Evolutionary conservation across 1,284 basidiomycete species (phyloP).

Genomic region (Boletus austroedulis): DNA sequence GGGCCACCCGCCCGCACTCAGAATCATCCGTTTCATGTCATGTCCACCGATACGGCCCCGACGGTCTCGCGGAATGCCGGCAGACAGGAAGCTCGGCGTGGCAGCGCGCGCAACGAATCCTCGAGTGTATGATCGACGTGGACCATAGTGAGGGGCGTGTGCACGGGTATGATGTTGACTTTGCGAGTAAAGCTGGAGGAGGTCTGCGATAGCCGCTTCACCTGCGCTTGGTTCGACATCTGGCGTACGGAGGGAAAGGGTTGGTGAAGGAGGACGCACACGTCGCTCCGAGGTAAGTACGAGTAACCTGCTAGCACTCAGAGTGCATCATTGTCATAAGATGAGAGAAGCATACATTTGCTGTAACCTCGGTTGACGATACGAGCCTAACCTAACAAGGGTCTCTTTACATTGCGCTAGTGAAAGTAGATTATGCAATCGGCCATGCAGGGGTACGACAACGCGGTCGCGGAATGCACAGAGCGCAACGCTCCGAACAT

Average conservation of each 20-base stretch:
- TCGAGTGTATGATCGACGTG: slow-evolving; percentile 33
- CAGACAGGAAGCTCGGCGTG: slow-evolving; percentile 68
- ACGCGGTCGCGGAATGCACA: slow-evolving; percentile 80
- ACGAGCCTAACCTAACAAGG: slow-evolving; percentile 47
- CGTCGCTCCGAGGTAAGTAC: slow-evolving; percentile 59
- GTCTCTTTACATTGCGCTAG: slow-evolving; percentile 50
- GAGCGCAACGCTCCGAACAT: slow-evolving; percentile 77
- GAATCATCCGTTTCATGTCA: slow-evolving; percentile 30
- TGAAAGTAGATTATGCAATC: slow-evolving; percentile 54
- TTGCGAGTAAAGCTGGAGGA: slow-evolving; percentile 49
- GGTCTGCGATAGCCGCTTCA: slow-evolving; percentile 61
- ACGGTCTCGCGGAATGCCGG: slow-evolving; percentile 68
- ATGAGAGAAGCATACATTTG: slow-evolving; percentile 54
- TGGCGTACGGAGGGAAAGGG: slow-evolving; percentile 24
- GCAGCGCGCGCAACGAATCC: slow-evolving; percentile 36
- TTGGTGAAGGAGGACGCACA: slow-evolving; percentile 29
- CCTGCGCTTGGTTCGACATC: slow-evolving; percentile 47
- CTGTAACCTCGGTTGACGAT: slow-evolving; percentile 65
- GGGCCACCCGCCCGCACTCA: slow-evolving; percentile 24
- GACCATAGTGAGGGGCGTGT: slow-evolving; percentile 16
- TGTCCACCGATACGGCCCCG: slow-evolving; percentile 70
- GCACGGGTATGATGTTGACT: slow-evolving; percentile 41
- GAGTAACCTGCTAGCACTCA: slow-evolving; percentile 56
- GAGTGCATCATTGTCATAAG: neutral
- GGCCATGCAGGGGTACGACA: slow-evolving; percentile 60